phyloP scores from a whole-genome alignment of 352 stramenopile genomes.

The Phytophthora macrochlamydospora region DNA sequence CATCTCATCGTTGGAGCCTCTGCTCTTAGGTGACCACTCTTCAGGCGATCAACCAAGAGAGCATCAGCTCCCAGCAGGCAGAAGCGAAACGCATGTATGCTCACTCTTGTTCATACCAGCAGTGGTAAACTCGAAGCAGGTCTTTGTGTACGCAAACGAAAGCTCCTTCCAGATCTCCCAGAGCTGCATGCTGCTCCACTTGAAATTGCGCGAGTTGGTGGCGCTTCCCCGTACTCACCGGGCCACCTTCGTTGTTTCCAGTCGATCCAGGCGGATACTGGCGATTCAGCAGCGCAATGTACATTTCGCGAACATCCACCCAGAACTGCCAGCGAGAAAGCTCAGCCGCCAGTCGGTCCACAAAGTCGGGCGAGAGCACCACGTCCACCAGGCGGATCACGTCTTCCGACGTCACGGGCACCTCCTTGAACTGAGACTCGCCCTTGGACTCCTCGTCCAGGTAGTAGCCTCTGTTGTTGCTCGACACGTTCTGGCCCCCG shows the following conservation, averaged over 20 bases:
- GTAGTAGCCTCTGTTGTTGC: conserved; percentile 25
- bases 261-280: conserved; percentile 27
- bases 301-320: conserved; percentile 79
- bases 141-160: conserved; percentile 83
- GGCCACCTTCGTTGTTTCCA: conserved; percentile 16
- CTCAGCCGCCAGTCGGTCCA: conserved; percentile 64
- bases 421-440: conserved; percentile 54
- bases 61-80: conserved; percentile 25
- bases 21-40: conserved; percentile 5
- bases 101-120: conserved; percentile 86
- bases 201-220: conserved; percentile 61
- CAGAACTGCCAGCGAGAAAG: conserved; percentile 83
- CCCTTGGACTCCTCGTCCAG: conserved; percentile 42
- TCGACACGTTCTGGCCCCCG: conserved; percentile 14
- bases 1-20: conserved; percentile 18
- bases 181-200: conserved; percentile 84
- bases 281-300: conserved; percentile 58
- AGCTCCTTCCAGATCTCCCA: conserved; percentile 88
- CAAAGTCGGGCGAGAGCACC: conserved; percentile 73
- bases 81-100: conserved; percentile 41
- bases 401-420: conserved; percentile 73
- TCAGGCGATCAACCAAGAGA: conserved; percentile 5
- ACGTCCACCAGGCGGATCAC: conserved; percentile 80
- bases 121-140: conserved; percentile 82
- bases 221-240: conserved; percentile 29